Conservation (phyloP, 768 basidiomycete species). For the Auricularia sp. region DNA sequence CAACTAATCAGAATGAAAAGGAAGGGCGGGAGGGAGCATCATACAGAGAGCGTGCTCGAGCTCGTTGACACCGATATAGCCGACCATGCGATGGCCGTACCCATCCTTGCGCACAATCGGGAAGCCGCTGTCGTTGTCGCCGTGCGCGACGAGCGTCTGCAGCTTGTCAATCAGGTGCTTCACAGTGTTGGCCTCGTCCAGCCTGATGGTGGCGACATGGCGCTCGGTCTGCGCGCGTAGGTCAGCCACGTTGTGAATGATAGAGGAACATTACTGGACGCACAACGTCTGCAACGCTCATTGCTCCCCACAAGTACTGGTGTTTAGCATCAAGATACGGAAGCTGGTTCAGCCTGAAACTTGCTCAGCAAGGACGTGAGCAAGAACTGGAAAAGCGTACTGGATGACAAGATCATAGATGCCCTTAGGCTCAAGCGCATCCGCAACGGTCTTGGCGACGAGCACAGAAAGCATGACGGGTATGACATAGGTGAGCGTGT, state of each 20-base stretch:
- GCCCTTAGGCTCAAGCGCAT: slow-evolving; percentile 82
- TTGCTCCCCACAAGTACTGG: slow-evolving; percentile 77
- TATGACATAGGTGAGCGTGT: slow-evolving; percentile 84
- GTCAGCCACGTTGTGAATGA: not conserved
- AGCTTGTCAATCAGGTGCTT: slow-evolving; percentile 64
- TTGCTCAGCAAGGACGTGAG: not conserved
- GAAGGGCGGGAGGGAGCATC: slow-evolving; percentile 19
- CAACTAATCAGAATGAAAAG: not conserved
- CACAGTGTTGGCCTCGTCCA: slow-evolving; percentile 71
- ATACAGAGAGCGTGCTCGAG: slow-evolving; percentile 85
- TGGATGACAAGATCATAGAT: slow-evolving; percentile 97
- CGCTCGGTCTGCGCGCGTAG: slow-evolving; percentile 44
- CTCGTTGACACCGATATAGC: slow-evolving; percentile 87
- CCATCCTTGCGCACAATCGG: slow-evolving; percentile 61
- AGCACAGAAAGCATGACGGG: slow-evolving; percentile 80
- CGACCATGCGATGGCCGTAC: slow-evolving; percentile 58
- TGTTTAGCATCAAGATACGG: slow-evolving; percentile 90
- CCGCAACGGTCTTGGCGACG: slow-evolving; percentile 84
- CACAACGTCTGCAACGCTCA: slow-evolving; percentile 72
- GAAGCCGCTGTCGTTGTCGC: slow-evolving; percentile 74
- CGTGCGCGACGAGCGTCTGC: slow-evolving; percentile 42
- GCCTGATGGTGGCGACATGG: slow-evolving; percentile 57
- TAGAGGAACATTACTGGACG: slow-evolving; percentile 20
- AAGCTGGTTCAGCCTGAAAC: slow-evolving; percentile 54
- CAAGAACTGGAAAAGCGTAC: slow-evolving; percentile 21